phyloP scores from a whole-genome alignment of 805 yeast species.

The Lachancea dasiensis region DNA sequence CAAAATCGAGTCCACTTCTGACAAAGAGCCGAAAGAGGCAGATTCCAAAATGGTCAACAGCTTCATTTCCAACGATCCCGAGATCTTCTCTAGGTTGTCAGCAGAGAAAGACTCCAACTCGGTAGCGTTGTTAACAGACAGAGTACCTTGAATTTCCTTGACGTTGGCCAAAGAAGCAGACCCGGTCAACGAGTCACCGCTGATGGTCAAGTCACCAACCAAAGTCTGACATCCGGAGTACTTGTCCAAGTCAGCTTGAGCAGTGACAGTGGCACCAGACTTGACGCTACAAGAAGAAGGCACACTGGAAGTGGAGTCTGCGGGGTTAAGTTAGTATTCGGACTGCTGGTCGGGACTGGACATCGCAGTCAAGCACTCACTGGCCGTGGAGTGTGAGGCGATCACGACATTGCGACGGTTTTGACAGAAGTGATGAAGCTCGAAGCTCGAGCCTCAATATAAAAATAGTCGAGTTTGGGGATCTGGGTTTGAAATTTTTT shows the following conservation, averaged over 20 bases:
- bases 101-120: slow-evolving; percentile 63
- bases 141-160: slow-evolving; percentile 69
- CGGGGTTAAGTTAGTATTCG: background rate
- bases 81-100: slow-evolving; percentile 66
- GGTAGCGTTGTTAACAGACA: slow-evolving; percentile 61
- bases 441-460: no score
- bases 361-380: no score
- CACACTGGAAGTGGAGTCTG: slow-evolving; percentile 43
- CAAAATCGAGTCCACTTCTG: slow-evolving; percentile 73
- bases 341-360: background rate
- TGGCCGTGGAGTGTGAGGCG: no score
- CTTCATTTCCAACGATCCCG: slow-evolving; percentile 60
- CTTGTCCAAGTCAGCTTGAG: slow-evolving; percentile 70
- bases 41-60: slow-evolving; percentile 60
- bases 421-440: no score
- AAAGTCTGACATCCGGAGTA: slow-evolving; percentile 72
- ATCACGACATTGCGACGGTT: no score
- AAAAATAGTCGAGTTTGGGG: no score
- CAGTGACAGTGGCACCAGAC: slow-evolving; percentile 62
- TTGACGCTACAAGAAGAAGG: slow-evolving; percentile 63
- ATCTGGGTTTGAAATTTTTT: background rate
- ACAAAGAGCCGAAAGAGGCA: slow-evolving; percentile 70
- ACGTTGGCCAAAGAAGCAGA: slow-evolving; percentile 68
- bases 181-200: slow-evolving; percentile 48
- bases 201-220: slow-evolving; percentile 69